Evolutionary conservation across 352 stramenopile genomes (phyloP).

Genomic region (Globisporangium megalacanthum): DNA sequence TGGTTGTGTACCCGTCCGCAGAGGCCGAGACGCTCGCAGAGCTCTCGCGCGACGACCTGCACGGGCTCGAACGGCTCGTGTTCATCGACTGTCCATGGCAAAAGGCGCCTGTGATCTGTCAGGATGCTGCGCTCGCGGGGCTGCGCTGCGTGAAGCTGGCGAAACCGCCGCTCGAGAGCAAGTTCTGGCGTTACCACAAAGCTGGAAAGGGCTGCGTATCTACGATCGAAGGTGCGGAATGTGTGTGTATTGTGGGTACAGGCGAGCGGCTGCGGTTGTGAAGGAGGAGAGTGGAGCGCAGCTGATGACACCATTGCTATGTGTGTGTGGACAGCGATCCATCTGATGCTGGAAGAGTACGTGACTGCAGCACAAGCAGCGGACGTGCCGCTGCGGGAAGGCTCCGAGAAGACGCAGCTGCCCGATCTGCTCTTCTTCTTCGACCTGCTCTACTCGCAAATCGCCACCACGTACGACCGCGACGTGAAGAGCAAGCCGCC

Average conservation of each 20-base stretch:
- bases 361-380: slow-evolving; percentile 30
- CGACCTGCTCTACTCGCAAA: slow-evolving; percentile 64
- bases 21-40: slow-evolving; percentile 58
- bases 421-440: slow-evolving; percentile 82
- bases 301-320: not conserved
- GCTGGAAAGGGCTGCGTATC: slow-evolving; percentile 81
- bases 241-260: slow-evolving; percentile 4
- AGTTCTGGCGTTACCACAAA: slow-evolving; percentile 87
- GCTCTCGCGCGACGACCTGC: slow-evolving; percentile 50
- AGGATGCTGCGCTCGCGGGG: slow-evolving; percentile 40
- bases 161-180: slow-evolving; percentile 69
- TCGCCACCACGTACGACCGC: slow-evolving; percentile 55
- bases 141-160: slow-evolving; percentile 78
- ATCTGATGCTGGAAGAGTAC: slow-evolving; percentile 82
- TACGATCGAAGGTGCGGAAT: slow-evolving; percentile 78
- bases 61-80: slow-evolving; percentile 56
- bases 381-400: slow-evolving; percentile 25
- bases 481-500: slow-evolving; percentile 59
- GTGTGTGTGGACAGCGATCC: slow-evolving; percentile 44
- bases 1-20: slow-evolving; percentile 82
- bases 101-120: slow-evolving; percentile 73
- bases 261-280: too few relatives aligned
- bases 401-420: slow-evolving; percentile 31
- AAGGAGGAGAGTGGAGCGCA: not conserved
- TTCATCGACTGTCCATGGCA: slow-evolving; percentile 88